Percentiles rank a stretch among this genome's conserved stretches.
Evolutionary conservation across 225 moss, liverwort and hornwort species (phyloP).

Genomic region (Pseudisothecium myosuroides): DNA sequence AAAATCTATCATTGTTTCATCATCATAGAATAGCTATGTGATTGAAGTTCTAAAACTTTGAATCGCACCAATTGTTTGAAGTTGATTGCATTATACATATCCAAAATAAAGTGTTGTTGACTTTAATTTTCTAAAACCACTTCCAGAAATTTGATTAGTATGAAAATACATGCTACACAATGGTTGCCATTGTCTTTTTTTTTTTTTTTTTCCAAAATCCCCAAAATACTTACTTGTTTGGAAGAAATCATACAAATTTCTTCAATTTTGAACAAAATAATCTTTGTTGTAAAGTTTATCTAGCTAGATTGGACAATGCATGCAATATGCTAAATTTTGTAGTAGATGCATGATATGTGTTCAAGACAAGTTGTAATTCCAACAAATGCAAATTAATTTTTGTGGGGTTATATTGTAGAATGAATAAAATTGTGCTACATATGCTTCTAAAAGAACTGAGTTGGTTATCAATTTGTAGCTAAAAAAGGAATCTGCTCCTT

Average conservation of each 20-base stretch:
- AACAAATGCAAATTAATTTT: background rate
- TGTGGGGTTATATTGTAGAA: fast-evolving
- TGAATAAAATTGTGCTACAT: too few relatives aligned
- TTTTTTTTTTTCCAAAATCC: background rate
- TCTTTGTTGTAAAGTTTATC: fast-evolving
- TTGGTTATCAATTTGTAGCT: background rate
- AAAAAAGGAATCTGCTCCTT: background rate
- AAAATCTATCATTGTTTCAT: background rate
- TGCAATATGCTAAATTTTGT: background rate
- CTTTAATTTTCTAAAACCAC: background rate
- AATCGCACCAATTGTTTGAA: background rate
- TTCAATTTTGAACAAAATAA: background rate
- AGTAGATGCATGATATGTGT: background rate
- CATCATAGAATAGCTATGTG: background rate
- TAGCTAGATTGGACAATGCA: background rate
- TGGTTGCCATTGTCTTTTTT: background rate
- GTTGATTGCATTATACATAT: fast-evolving
- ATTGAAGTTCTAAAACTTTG: background rate
- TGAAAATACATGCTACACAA: background rate
- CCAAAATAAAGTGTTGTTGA: background rate
- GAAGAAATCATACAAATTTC: background rate
- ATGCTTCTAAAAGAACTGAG: background rate
- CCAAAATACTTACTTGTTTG: background rate
- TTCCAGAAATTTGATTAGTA: background rate
- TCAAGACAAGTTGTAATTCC: background rate